A percentile compares a stretch with the other conserved stretches of the same genome.
Evolutionary conservation across 192 early-diverging fungal genomes (phyloP).

Genomic region (Obelidium mucronatum): DNA sequence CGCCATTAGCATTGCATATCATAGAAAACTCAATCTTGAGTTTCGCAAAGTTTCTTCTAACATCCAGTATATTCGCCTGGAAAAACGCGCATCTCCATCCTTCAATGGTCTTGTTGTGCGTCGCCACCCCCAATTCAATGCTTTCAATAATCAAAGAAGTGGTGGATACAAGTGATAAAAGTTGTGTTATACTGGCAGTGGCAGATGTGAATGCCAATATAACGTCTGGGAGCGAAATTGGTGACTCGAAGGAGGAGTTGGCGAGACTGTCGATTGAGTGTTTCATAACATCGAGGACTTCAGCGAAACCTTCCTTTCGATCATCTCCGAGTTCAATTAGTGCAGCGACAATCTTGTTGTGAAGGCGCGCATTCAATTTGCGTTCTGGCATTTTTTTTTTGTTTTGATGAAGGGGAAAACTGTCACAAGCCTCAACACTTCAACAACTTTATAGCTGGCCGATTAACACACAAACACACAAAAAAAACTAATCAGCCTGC

Average conservation of each 20-base stretch:
- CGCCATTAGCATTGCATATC: too few species aligned
- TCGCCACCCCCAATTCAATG: too few species aligned
- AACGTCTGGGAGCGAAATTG: background rate
- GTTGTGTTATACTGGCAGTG: background rate
- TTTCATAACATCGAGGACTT: conserved; percentile 17
- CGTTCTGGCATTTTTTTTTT: conserved; percentile 7
- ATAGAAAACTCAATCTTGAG: conserved; percentile 18
- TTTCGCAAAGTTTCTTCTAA: conserved; percentile 16
- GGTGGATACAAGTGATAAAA: background rate
- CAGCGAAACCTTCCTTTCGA: conserved; percentile 4
- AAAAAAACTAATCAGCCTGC: too few species aligned
- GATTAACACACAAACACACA: too few species aligned
- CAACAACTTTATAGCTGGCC: too few species aligned
- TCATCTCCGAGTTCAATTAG: conserved; percentile 9
- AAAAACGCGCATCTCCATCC: background rate
- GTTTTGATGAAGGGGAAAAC: background rate
- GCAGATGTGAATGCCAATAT: conserved; percentile 8
- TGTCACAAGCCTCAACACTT: too few species aligned
- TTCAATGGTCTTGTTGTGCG: too few species aligned
- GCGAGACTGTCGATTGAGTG: background rate
- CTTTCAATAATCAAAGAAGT: background rate
- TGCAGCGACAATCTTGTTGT: background rate
- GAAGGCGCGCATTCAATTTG: background rate
- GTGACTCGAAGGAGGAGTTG: background rate
- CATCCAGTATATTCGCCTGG: background rate